These are phyloP conservation scores for Rosa rugosa DNA, from an alignment of 306 rosid species.

Conservation along the genomic window DNA sequence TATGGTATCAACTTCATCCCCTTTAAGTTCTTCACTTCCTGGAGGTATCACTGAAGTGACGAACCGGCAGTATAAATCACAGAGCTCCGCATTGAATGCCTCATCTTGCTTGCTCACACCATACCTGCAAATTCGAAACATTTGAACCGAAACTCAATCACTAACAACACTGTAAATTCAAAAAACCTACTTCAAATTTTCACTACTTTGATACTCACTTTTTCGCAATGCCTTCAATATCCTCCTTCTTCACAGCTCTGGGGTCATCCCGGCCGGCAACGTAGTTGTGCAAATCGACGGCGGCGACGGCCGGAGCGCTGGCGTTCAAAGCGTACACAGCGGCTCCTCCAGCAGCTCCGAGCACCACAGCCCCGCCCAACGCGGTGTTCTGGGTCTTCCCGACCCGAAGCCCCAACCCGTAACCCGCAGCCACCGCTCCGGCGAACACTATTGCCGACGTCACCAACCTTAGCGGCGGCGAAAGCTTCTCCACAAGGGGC, in stretches of 20 bases:
- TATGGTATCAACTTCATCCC: slow-evolving; percentile 77
- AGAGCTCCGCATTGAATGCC: slow-evolving; percentile 81
- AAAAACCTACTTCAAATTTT: slow-evolving; percentile 3
- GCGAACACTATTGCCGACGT: slow-evolving; percentile 72
- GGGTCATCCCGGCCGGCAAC: slow-evolving; percentile 73
- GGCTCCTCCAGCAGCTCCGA: slow-evolving; percentile 77
- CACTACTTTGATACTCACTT: slow-evolving; percentile 44
- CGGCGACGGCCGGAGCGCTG: slow-evolving; percentile 81
- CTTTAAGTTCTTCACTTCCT: slow-evolving; percentile 76
- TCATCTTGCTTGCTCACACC: slow-evolving; percentile 93
- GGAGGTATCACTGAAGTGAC: slow-evolving; percentile 82
- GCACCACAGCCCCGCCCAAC: slow-evolving; percentile 77
- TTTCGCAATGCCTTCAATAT: slow-evolving; percentile 70
- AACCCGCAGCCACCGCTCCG: slow-evolving; percentile 83
- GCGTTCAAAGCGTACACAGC: slow-evolving; percentile 71
- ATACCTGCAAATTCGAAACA: slow-evolving; percentile 42
- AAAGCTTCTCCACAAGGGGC: slow-evolving; percentile 54
- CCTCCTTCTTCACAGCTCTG: slow-evolving; percentile 66
- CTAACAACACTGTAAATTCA: background rate
- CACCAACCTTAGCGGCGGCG: slow-evolving; percentile 71
- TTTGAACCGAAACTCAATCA: background rate
- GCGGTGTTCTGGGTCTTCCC: slow-evolving; percentile 61
- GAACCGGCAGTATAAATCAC: slow-evolving; percentile 72
- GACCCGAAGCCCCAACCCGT: slow-evolving; percentile 68
- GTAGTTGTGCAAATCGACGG: slow-evolving; percentile 75